These are phyloP conservation scores for Salix viminalis DNA, from an alignment of 345 rosid species.

Conservation along the genomic window DNA sequence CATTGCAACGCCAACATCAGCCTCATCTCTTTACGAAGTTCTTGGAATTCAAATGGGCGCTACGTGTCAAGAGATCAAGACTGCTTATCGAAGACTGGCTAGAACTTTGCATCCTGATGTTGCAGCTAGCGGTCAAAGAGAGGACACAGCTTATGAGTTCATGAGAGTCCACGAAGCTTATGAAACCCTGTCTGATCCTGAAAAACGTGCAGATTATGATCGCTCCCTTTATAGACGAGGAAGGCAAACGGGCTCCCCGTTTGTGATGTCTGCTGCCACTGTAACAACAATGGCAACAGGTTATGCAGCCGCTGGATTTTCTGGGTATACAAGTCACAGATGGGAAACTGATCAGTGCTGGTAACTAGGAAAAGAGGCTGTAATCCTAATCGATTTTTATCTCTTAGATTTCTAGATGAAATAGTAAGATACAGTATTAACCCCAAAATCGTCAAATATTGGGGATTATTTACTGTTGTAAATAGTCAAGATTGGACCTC, in stretches of 20 bases:
- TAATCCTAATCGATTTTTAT: not conserved
- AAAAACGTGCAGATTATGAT: constrained; percentile 56
- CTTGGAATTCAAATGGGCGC: constrained; percentile 58
- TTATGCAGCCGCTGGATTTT: constrained; percentile 20
- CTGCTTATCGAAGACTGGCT: constrained; percentile 61
- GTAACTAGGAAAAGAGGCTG: constrained; percentile 17
- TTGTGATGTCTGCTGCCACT: constrained; percentile 16
- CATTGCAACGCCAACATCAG: constrained; percentile 26
- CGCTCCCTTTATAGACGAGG: constrained; percentile 31
- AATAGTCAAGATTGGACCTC: not conserved
- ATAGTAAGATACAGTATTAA: not conserved
- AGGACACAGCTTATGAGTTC: constrained; percentile 35
- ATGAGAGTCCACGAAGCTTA: constrained; percentile 61
- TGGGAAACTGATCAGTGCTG: constrained; percentile 86
- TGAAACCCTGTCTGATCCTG: constrained; percentile 60
- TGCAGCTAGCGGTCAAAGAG: constrained; percentile 20
- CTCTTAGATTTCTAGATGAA: not conserved
- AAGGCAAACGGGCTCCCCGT: constrained; percentile 19
- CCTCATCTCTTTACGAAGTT: constrained; percentile 40
- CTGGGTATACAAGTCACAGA: constrained; percentile 29
- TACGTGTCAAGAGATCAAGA: constrained; percentile 51
- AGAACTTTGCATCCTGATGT: constrained; percentile 65
- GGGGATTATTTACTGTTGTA: not conserved
- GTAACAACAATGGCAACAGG: not conserved
- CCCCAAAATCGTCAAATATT: not conserved